Evolutionary conservation across 257 asterid genomes (phyloP).

Genomic region (Striga asiatica): DNA sequence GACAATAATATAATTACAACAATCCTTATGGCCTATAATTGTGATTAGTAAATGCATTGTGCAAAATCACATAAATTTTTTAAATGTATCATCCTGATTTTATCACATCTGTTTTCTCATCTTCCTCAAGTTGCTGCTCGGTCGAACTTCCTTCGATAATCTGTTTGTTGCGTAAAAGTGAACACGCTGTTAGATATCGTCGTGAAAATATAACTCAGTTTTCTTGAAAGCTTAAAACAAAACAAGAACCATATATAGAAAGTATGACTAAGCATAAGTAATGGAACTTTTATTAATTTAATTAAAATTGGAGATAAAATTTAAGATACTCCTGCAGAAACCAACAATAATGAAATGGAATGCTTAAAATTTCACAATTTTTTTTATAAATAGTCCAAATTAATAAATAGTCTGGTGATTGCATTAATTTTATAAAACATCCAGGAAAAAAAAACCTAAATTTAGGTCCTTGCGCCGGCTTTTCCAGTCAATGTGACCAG

Average conservation of each 20-base stretch:
- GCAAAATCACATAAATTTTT: too few species aligned
- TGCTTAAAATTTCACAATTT: not conserved
- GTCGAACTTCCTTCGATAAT: conserved; percentile 17
- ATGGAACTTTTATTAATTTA: too few species aligned
- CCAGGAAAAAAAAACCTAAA: too few species aligned
- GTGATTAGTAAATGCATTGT: not conserved
- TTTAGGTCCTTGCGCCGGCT: too few species aligned
- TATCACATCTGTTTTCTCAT: conserved; percentile 22
- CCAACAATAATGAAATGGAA: not conserved
- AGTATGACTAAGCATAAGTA: too few species aligned
- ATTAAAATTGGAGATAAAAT: not conserved
- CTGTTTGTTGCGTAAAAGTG: conserved; percentile 15
- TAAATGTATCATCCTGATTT: too few species aligned
- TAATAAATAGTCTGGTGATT: too few species aligned
- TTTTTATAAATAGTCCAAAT: too few species aligned
- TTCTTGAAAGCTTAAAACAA: not conserved
- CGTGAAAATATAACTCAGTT: too few species aligned
- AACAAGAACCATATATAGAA: not conserved
- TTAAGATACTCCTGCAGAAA: not conserved
- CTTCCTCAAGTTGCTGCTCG: conserved; percentile 24
- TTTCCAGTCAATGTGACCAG: too few species aligned
- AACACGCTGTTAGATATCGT: not conserved
- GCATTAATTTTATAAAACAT: too few species aligned
- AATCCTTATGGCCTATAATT: too few species aligned
- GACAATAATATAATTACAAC: not conserved